These are phyloP conservation scores for Dipteronia sinensis DNA, from an alignment of 345 rosid genomes.

Conservation along the genomic window DNA sequence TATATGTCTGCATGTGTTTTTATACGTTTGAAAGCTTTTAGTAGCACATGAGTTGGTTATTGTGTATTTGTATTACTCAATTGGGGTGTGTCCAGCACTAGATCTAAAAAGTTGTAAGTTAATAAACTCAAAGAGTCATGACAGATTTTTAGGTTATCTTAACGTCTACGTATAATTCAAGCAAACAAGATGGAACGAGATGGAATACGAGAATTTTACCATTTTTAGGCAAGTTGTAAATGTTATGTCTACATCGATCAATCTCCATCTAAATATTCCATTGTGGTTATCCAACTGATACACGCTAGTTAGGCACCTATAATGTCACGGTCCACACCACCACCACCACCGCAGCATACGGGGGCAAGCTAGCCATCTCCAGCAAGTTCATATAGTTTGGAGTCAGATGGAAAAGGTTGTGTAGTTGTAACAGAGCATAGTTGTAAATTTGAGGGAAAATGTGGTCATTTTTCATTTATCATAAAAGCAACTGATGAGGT, in stretches of 20 bases:
- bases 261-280: background rate
- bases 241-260: background rate
- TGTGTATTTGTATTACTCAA: background rate
- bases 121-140: background rate
- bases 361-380: background rate
- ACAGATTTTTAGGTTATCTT: background rate
- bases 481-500: background rate
- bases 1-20: background rate
- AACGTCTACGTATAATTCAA: background rate
- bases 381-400: background rate
- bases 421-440: background rate
- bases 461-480: background rate
- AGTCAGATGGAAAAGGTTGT: background rate
- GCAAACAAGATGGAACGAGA: background rate
- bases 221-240: background rate
- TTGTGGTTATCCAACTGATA: background rate
- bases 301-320: background rate
- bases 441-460: background rate
- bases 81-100: background rate
- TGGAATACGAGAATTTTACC: background rate
- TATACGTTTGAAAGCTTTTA: background rate
- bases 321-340: background rate
- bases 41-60: background rate
- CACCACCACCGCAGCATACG: background rate
- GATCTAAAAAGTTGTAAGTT: background rate